These are phyloP conservation scores for Plasmodium relictum DNA, from an alignment of 169 alveolate genomes.

Conservation along the genomic window DNA sequence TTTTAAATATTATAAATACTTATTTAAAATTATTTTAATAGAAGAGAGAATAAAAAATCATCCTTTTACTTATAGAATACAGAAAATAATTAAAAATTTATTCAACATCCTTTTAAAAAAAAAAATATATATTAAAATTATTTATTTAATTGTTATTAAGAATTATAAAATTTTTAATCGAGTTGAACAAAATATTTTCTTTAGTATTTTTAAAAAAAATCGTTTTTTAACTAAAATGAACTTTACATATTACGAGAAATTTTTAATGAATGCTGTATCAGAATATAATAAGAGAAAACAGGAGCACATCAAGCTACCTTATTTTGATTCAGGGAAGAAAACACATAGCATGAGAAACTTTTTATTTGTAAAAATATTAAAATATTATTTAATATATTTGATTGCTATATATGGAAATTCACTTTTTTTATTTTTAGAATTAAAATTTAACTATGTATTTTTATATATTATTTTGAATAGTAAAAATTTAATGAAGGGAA, in stretches of 20 bases:
- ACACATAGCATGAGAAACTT: too few species aligned
- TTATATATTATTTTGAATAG: slow-evolving; percentile 11
- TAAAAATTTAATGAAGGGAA: slow-evolving; percentile 10
- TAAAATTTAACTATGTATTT: background rate
- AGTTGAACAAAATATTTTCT: slow-evolving; percentile 1
- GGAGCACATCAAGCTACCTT: background rate
- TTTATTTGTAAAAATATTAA: background rate
- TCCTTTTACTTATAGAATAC: background rate
- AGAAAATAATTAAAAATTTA: slow-evolving; percentile 4
- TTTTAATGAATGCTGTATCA: slow-evolving; percentile 11
- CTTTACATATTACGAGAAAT: background rate
- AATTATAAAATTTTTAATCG: background rate
- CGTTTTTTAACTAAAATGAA: background rate
- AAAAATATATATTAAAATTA: background rate
- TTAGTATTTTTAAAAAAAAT: slow-evolving; percentile 21
- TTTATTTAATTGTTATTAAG: slow-evolving; percentile 16
- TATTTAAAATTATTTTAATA: slow-evolving; percentile 2
- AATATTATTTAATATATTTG: background rate
- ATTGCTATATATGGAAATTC: background rate
- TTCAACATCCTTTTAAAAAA: background rate
- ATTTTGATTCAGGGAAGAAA: too few species aligned
- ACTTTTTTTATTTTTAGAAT: background rate
- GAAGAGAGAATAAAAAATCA: background rate
- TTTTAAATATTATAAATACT: background rate
- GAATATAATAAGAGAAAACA: background rate